Evolutionary conservation across 495 filamentous ascomycete species (phyloP), one percentile per base, ranked within the genome.

Genomic region (Xylaria intraflava): DNA sequence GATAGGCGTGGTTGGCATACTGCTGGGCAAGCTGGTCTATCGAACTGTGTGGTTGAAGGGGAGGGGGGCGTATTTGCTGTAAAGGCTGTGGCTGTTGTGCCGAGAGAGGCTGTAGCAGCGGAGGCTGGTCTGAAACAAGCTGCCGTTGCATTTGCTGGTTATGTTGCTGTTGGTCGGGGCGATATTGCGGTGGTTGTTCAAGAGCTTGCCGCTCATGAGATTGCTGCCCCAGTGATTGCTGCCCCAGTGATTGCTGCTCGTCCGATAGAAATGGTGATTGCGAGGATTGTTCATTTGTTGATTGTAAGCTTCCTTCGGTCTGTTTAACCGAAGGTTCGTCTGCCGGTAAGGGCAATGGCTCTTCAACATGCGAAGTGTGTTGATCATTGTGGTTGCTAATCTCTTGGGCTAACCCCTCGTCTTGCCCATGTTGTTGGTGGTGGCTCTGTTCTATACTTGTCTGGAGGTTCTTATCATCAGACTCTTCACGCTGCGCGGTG

Each of bases 51-150:
- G 64, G 51, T 9, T 66, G 58, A 46, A 62, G 60, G 39, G 62
- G 65, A 56, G 61, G 45, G 23, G 50, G 68, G 46, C 60, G 70
- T 47, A 55, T 67, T 42, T 64, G 65, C 48, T 44, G 59, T 23
- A 66, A 62, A 9, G 58, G 59, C 41, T 62, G 64, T 45, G 62
- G 64, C 43, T 67, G 62, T 23, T 59, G 64, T 49, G 59, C 58
- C 26, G 68, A 41, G 14, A 56, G 58, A n/a, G 46, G 20, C 26
- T 56, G 31, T 11, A 45, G 27, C n/a, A 45, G 27, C 29, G 62
- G 57, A 31, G 61, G 65, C 45, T 64, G 61, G 31, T 65, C 55
- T 14, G 53, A 38, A 38, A 62, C 50, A 57, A 60, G 55, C 39
- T 67, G 64, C 33, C 51, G 57, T 41, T 67, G 64, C 24, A 54